These are phyloP conservation scores for Cicer cuneatum DNA, from an alignment of 306 rosid species.

Conservation along the genomic window DNA sequence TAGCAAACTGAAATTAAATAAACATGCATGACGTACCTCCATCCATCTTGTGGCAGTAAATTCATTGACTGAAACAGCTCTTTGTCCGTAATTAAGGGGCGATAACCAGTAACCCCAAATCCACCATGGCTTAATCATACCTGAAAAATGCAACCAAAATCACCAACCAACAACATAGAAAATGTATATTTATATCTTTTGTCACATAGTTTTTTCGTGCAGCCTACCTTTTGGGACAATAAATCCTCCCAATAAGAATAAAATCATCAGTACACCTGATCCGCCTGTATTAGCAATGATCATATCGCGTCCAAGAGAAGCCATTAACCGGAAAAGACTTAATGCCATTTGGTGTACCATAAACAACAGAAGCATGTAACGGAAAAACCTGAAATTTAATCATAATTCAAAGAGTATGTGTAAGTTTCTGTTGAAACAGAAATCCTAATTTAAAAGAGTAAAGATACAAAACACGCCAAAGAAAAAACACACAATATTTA, in stretches of 20 bases:
- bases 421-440: neutral
- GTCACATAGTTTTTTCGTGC: neutral
- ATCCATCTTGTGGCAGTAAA: slow-evolving; percentile 82
- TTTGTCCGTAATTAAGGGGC: slow-evolving; percentile 81
- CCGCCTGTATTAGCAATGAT: slow-evolving; percentile 81
- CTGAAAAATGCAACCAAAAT: slow-evolving; percentile 50
- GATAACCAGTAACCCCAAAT: slow-evolving; percentile 85
- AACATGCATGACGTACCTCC: slow-evolving; percentile 56
- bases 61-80: slow-evolving; percentile 79
- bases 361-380: slow-evolving; percentile 70
- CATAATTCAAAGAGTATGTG: slow-evolving; percentile 33
- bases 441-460: too few relatives aligned
- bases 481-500: too few relatives aligned
- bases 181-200: neutral
- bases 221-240: slow-evolving; percentile 74
- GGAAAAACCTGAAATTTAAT: slow-evolving; percentile 70
- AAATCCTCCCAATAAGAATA: slow-evolving; percentile 84
- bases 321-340: slow-evolving; percentile 81
- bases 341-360: slow-evolving; percentile 84
- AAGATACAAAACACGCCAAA: too few relatives aligned
- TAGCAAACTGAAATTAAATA: slow-evolving; percentile 23
- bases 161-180: neutral
- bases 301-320: slow-evolving; percentile 78
- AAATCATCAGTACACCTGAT: slow-evolving; percentile 67
- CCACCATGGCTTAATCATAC: slow-evolving; percentile 86